Conservation (phyloP, 805 yeast species). For the Limtongia smithiae region DNA sequence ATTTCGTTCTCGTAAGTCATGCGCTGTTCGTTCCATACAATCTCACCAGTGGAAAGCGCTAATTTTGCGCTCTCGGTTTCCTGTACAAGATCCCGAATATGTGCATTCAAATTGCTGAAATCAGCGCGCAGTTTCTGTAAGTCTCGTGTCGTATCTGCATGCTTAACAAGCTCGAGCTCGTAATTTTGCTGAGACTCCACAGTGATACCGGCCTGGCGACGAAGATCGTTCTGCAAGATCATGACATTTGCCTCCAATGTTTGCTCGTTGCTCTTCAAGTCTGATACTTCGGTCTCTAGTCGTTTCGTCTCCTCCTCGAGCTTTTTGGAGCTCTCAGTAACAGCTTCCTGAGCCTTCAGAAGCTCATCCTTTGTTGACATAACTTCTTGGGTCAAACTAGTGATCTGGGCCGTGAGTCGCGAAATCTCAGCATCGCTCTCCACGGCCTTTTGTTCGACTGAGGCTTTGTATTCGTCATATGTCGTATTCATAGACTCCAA, state of each 20-base stretch:
- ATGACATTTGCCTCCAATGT: constrained; percentile 37
- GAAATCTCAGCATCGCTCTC: constrained; percentile 22
- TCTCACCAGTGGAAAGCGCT: constrained; percentile 40
- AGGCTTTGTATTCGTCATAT: constrained; percentile 46
- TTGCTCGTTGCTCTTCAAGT: constrained; percentile 32
- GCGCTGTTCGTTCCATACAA: constrained; percentile 48
- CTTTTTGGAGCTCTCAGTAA: constrained; percentile 18
- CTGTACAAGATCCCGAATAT: constrained; percentile 31
- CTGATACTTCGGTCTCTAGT: constrained; percentile 31
- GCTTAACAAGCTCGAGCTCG: constrained; percentile 53
- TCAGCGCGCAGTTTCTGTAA: constrained; percentile 43
- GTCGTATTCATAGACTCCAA: constrained; percentile 52
- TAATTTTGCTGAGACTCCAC: constrained; percentile 52
- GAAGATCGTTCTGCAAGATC: constrained; percentile 39
- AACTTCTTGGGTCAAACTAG: constrained; percentile 31
- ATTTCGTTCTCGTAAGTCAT: constrained; percentile 47
- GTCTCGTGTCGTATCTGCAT: constrained; percentile 48
- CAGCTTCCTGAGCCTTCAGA: constrained; percentile 30
- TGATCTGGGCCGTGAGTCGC: constrained; percentile 19
- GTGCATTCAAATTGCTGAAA: constrained; percentile 35
- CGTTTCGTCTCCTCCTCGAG: constrained; percentile 31
- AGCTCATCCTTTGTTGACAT: constrained; percentile 28
- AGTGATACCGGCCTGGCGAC: constrained; percentile 47
- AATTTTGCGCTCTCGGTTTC: constrained; percentile 37
- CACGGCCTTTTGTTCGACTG: constrained; percentile 20